phyloP scores from a whole-genome alignment of 1,139 yeast species.

The Protomyces macrosporus region DNA sequence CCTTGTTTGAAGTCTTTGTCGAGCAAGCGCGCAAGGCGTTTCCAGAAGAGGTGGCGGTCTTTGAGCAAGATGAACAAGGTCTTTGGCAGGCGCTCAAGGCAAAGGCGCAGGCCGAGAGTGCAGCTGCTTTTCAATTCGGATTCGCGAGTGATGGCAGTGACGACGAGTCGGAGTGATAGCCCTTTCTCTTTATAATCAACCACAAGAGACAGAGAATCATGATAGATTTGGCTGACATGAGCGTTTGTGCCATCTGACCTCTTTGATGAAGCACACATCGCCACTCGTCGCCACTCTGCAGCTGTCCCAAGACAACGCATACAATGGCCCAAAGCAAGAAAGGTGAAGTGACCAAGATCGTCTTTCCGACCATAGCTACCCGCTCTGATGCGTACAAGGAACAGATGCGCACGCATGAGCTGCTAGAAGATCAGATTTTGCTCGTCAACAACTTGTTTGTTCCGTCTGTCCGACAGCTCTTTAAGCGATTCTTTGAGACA shows the following conservation, averaged over 20 bases:
- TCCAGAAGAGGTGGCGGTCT: slow-evolving; percentile 11
- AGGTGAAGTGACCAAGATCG: neutral
- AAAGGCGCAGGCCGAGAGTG: neutral
- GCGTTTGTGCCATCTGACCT: no score
- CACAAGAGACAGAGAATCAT: no score
- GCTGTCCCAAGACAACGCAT: neutral
- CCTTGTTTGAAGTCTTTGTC: slow-evolving; percentile 3
- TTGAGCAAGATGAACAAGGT: neutral
- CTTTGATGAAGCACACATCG: no score
- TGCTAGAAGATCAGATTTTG: slow-evolving; percentile 44
- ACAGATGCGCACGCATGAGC: neutral
- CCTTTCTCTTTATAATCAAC: no score
- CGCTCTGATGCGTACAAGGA: slow-evolving; percentile 1
- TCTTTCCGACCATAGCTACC: slow-evolving; percentile 1
- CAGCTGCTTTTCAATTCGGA: slow-evolving; percentile 8
- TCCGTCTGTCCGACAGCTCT: slow-evolving; percentile 44
- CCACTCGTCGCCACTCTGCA: no score
- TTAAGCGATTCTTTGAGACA: slow-evolving; percentile 43
- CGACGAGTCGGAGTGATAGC: neutral
- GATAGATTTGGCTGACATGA: no score
- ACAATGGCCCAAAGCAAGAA: neutral
- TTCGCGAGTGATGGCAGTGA: slow-evolving; percentile 1
- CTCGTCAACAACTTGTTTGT: slow-evolving; percentile 47
- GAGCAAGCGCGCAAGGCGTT: slow-evolving; percentile 1
- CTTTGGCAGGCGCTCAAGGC: slow-evolving; percentile 1